These are phyloP conservation scores for Vigna nakashimae DNA, from an alignment of 306 rosid genomes.

Conservation along the genomic window DNA sequence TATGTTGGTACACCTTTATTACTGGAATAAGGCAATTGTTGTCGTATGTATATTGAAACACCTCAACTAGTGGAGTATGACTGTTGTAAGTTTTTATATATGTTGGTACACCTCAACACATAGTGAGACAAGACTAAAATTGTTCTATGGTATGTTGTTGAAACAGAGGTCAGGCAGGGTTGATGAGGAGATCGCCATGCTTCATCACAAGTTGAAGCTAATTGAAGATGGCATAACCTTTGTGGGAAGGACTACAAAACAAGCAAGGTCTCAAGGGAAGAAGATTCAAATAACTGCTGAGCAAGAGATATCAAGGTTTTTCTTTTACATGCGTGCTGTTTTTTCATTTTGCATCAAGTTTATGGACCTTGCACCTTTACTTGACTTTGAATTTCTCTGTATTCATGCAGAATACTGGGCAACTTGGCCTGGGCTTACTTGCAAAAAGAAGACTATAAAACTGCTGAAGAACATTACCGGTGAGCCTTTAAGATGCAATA, in stretches of 20 bases:
- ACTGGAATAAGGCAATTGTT: neutral
- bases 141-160: constrained; percentile 1
- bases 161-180: constrained; percentile 85
- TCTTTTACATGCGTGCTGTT: constrained; percentile 13
- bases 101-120: neutral
- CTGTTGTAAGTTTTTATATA: neutral
- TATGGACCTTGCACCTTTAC: neutral
- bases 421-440: constrained; percentile 97
- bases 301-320: constrained; percentile 86
- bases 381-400: constrained; percentile 28
- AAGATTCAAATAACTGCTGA: constrained; percentile 84
- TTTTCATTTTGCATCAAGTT: constrained; percentile 6
- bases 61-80: neutral
- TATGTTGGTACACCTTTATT: neutral
- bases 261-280: constrained; percentile 90
- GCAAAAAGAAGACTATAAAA: constrained; percentile 69
- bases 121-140: neutral
- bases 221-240: constrained; percentile 75
- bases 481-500: constrained; percentile 28
- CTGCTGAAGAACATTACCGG: constrained; percentile 87
- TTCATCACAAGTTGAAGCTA: constrained; percentile 76
- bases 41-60: neutral
- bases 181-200: constrained; percentile 90
- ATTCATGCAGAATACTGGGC: constrained; percentile 71
- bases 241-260: constrained; percentile 78